Evolutionary conservation across 2,329 filamentous ascomycete species (phyloP).

Genomic region (Neurospora sp.): DNA sequence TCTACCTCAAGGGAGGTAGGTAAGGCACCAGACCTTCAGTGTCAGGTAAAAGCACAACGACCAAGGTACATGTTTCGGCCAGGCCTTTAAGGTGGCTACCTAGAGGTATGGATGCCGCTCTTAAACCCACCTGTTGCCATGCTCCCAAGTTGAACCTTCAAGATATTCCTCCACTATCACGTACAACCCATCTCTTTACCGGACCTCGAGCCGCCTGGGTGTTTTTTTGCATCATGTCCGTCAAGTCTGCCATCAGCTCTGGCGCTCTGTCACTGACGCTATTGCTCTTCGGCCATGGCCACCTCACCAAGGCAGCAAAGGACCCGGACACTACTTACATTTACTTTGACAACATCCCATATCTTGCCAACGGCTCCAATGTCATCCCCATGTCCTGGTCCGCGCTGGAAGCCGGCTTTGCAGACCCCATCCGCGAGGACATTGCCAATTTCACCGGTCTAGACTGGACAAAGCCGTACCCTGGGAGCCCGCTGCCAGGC

Average conservation of each 20-base stretch:
- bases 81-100: no score
- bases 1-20: no score
- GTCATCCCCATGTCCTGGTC: background rate
- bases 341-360: background rate
- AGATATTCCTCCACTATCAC: background rate
- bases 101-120: background rate
- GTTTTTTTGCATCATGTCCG: background rate
- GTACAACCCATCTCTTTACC: background rate
- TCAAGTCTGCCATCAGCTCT: background rate
- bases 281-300: background rate
- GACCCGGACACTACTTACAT: background rate
- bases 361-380: background rate
- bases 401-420: conserved; percentile 1
- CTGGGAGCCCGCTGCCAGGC: background rate
- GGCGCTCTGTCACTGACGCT: background rate
- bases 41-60: no score
- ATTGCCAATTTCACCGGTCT: background rate
- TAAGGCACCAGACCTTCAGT: no score
- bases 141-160: background rate
- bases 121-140: no score
- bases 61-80: no score
- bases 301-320: background rate
- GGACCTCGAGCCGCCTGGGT: background rate
- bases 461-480: conserved; percentile 1
- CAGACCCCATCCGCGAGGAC: background rate